Base-by-base conservation (phyloP, 139 green algal genomes). In the Ulvella scutata region DNA sequence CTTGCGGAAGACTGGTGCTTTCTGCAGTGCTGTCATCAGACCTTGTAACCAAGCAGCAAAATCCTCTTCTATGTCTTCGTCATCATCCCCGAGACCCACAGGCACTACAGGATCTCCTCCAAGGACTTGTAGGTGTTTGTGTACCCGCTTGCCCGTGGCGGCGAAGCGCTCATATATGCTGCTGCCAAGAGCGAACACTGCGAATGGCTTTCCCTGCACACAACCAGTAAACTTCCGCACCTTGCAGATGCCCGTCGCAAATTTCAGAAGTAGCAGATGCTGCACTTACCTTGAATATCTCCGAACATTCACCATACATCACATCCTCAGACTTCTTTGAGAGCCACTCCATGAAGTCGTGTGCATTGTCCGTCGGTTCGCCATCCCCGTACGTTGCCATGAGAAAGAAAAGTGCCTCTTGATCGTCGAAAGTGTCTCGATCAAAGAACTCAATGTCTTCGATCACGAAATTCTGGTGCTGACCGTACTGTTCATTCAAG, bases 151-250 rank as follows among this genome's bases (percentile, higher is more conserved):
- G 37, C 92, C 92, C 43, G 94, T 86, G 0, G 87, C 83, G 75
- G 92, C 94, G 83, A 98, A 99, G 84, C 98, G 93, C 85, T 99
- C 94, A 73, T 99, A 99, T 87, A 97, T 91, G 76, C 87, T 91
- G 85, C 98, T 99, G 43, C 94, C 94, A 33, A 99, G 84, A 4
- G 88, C 94, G 85, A 99, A 98, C 36, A 98, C 91, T 17, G 79
- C 90, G 62, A 87, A 98, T 0, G 39, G 75, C 1, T 94, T 75
- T 23, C 77, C 82, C 83, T 93, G 78, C 21, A 77, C 37, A 75
- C 72, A 31, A 26, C 51, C 10, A 67, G 40, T 26, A 13, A 26
- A 10, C n/a, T 17, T 73, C 13, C 26, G 10, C 10, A 35, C 60
- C 13, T 33, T 17, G 60, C 44, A 67, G 17, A 79, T 36, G 23